Conservation (phyloP, 176 grass and related monocot genomes). For the Aechmea fasciata region DNA sequence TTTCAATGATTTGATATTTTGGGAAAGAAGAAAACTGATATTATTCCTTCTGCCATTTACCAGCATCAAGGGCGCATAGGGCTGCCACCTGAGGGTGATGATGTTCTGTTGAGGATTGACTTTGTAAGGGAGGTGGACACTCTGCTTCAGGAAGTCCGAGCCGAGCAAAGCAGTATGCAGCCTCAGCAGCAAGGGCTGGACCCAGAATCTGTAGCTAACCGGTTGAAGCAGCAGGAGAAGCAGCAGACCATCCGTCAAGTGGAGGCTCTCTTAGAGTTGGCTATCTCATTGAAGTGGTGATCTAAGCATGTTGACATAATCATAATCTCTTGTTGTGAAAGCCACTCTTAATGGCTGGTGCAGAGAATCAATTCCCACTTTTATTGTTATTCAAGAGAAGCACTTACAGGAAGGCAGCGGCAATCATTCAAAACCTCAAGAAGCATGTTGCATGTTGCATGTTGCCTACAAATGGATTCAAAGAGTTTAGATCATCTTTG, state of each 20-base stretch:
- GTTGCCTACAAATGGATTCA: no score
- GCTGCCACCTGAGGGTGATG: constrained; percentile 59
- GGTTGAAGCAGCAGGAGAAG: constrained; percentile 84
- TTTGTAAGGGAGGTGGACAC: constrained; percentile 76
- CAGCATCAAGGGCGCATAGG: constrained; percentile 58
- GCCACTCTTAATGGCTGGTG: background rate
- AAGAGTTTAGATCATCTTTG: no score
- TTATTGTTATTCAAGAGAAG: no score
- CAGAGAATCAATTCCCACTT: background rate
- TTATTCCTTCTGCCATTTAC: constrained; percentile 6
- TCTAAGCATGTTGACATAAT: background rate
- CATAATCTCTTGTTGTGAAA: background rate
- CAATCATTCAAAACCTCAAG: no score
- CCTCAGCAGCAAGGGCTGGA: constrained; percentile 40
- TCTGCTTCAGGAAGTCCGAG: constrained; percentile 65
- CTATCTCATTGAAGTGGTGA: constrained; percentile 71
- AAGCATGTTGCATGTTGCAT: no score
- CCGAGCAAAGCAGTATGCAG: constrained; percentile 36
- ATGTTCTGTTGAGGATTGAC: constrained; percentile 72
- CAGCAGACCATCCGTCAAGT: constrained; percentile 52
- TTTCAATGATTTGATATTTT: background rate
- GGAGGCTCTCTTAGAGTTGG: constrained; percentile 65
- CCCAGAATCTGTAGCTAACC: constrained; percentile 62
- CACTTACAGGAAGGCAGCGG: no score
- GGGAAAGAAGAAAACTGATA: background rate